Conservation (phyloP, 495 filamentous ascomycete genomes). For the Hyaloscypha hepaticicola region DNA sequence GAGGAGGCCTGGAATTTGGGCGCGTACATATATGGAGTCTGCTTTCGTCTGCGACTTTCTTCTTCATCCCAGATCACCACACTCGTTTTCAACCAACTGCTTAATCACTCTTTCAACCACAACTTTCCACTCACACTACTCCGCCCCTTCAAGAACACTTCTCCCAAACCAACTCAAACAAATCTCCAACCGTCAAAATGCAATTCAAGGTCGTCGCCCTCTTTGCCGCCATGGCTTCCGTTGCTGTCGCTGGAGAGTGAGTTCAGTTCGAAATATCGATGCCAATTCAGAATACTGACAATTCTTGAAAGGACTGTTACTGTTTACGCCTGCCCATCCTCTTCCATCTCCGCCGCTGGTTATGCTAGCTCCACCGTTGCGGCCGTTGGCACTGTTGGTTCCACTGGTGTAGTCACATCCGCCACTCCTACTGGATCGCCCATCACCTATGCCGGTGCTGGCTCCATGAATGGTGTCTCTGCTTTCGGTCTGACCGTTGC, state of each 20-base stretch:
- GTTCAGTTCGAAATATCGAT: constrained; percentile 2
- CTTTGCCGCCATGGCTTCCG: constrained; percentile 29
- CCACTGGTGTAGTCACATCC: constrained; percentile 24
- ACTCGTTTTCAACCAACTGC: constrained; percentile 29
- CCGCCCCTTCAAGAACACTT: constrained; percentile 11
- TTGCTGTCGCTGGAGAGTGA: constrained; percentile 23
- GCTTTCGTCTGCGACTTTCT: constrained; percentile 1
- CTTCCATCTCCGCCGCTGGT: constrained; percentile 14
- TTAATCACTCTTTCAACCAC: constrained; percentile 15
- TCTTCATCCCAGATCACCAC: constrained; percentile 31
- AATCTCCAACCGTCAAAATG: constrained; percentile 32
- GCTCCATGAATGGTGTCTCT: constrained; percentile 29
- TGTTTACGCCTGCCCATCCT: constrained; percentile 26
- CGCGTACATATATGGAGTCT: constrained; percentile 27
- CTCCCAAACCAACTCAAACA: constrained; percentile 11
- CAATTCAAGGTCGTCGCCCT: constrained; percentile 30
- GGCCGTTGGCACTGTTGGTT: constrained; percentile 21
- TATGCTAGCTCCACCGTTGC: constrained; percentile 22
- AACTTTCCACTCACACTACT: not conserved
- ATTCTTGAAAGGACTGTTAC: constrained; percentile 27
- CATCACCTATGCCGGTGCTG: constrained; percentile 30
- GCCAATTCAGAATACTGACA: constrained; percentile 18
- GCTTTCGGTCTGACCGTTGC: constrained; percentile 30
- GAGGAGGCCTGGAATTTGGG: constrained; percentile 1
- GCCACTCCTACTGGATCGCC: constrained; percentile 26